Base-by-base conservation (phyloP, 2,329 filamentous ascomycete species). In the Calonectria ilicicola region DNA sequence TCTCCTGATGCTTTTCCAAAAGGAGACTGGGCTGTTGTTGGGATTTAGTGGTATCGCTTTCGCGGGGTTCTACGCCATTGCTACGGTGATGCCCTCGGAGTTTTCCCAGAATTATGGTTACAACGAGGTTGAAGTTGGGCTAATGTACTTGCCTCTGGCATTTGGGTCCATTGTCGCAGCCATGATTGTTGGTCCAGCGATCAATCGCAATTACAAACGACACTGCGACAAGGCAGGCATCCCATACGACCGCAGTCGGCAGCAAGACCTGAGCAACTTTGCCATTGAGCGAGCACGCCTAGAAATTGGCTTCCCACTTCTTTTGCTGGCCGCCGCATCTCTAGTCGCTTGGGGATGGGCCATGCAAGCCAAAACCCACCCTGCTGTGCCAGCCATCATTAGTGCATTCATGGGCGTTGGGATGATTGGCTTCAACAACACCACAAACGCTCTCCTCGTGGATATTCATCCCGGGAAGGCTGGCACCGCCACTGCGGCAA, bases 121-220 rank as follows among this genome's bases (percentile, higher is more conserved):
- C 29, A 86, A 89, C 70, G 89, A 92, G 23, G 82, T 88, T 3
- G 83, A 87, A 15, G 85, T 91, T 4, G 90, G 90, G 2, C 81
- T 90, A 6, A 87, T 87, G 84, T 90, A 88, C 75, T 80, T 90
- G 1, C 89, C 89, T 2, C 78, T 89, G 35, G 89, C 88, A 0
- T 82, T 79, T 5, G 89, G 88, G 1, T 88, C 87, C n/a, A 83
- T 88, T 15, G 77, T 86, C 2, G 85, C 88, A 0, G 87, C 87
- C 1, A 75, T 85, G 10, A 77, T 85, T 3, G 84, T 85, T 3
- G 92, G 93, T 1, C 86, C 87, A 2, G 75, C 91, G 1, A 87
- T 94, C 42, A 93, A 95, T 81, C 88, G 88, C 83, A 94, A 94
- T 80, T 95, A 92, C 80, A 86, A 88, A 1, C 89, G 92, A 1